Conservation (phyloP, 306 rosid species). For the Vachellia pachyceras region DNA sequence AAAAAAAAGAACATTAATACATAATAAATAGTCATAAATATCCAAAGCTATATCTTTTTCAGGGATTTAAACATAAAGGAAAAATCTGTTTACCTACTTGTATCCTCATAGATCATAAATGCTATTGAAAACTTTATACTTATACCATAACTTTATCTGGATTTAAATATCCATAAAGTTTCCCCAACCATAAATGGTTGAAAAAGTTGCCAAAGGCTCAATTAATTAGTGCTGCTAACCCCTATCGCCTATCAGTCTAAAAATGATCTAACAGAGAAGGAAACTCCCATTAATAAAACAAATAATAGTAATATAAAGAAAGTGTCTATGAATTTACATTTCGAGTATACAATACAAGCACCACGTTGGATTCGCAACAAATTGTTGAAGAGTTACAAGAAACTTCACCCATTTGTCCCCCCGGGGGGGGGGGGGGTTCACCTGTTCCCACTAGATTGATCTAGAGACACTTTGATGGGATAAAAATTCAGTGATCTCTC, state of each 20-base stretch:
- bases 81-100: no score
- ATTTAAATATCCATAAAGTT: background rate
- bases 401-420: background rate
- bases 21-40: no score
- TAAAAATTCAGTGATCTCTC: slow-evolving; percentile 26
- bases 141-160: no score
- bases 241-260: no score
- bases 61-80: no score
- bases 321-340: slow-evolving; percentile 29
- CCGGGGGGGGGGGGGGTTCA: no score
- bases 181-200: background rate
- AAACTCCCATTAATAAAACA: background rate
- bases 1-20: no score
- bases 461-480: background rate
- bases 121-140: no score
- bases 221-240: background rate
- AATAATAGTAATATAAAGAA: background rate
- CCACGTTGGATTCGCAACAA: slow-evolving; percentile 48
- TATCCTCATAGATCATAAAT: no score
- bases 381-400: slow-evolving; percentile 22
- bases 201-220: background rate
- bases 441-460: background rate
- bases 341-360: slow-evolving; percentile 12
- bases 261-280: background rate
- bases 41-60: no score